Evolutionary conservation across 306 rosid genomes (phyloP).

Genomic region (Cicer chorassanicum): DNA sequence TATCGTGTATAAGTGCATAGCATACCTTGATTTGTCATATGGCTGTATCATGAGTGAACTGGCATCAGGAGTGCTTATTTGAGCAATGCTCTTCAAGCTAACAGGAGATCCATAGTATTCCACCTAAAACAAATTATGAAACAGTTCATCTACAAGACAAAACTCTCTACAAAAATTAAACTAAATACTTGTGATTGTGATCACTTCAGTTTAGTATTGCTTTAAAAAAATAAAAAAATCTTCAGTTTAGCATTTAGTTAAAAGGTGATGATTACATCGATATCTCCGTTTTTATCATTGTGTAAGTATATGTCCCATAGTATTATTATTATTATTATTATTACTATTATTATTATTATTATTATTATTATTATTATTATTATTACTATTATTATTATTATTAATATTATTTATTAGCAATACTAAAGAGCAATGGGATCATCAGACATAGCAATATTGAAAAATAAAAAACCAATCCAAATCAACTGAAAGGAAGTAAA

Average conservation of each 20-base stretch:
- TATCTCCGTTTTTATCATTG: constrained; percentile 3
- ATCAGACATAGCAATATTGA: constrained; percentile 8
- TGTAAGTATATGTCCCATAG: constrained; percentile 15
- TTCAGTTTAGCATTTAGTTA: constrained; percentile 23
- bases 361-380: background rate
- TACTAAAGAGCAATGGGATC: constrained; percentile 12
- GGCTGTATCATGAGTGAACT: constrained; percentile 87
- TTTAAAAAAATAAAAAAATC: background rate
- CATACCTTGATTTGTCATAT: constrained; percentile 92
- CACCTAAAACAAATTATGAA: constrained; percentile 62
- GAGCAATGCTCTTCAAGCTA: constrained; percentile 95
- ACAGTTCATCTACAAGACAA: constrained; percentile 41
- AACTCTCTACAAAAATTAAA: constrained; percentile 25
- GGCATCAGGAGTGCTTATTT: constrained; percentile 91
- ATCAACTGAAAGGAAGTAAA: background rate
- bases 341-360: too few relatives aligned
- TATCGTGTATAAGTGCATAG: background rate
- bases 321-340: background rate
- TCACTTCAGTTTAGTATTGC: background rate
- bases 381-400: too few relatives aligned
- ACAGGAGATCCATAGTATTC: constrained; percentile 95
- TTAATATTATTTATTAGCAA: background rate
- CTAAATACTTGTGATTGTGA: background rate
- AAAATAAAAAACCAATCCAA: background rate
- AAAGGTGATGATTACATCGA: constrained; percentile 1